phyloP scores from a whole-genome alignment of 345 rosid genomes.

The Lagerstroemia speciosa region DNA sequence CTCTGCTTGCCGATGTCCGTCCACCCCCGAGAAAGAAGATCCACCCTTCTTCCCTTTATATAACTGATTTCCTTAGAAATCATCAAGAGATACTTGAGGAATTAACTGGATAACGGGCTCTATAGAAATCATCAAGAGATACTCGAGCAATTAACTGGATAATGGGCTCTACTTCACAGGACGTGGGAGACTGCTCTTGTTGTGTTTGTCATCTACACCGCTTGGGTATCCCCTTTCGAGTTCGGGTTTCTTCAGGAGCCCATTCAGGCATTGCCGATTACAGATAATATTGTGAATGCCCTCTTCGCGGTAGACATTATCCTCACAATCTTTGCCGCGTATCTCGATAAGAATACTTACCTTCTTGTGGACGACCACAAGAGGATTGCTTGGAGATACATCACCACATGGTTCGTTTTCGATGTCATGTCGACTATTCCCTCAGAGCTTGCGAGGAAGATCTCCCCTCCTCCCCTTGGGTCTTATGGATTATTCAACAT shows the following conservation, averaged over 20 bases:
- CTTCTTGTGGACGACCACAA: constrained; percentile 60
- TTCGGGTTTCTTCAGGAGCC: constrained; percentile 69
- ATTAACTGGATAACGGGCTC: too few species aligned
- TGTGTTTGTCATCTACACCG: constrained; percentile 67
- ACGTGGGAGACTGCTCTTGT: constrained; percentile 69
- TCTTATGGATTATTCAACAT: constrained; percentile 71
- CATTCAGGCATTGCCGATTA: constrained; percentile 40
- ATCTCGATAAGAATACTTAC: constrained; percentile 59
- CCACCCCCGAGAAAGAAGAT: too few species aligned
- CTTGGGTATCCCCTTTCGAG: constrained; percentile 95
- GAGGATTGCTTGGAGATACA: constrained; percentile 69
- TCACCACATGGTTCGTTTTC: constrained; percentile 66
- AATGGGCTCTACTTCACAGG: constrained; percentile 34
- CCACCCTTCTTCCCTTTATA: too few species aligned
- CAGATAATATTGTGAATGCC: constrained; percentile 74
- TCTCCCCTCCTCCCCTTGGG: constrained; percentile 37
- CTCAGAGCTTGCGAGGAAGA: constrained; percentile 54
- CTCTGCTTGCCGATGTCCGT: too few species aligned
- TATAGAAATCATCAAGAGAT: too few species aligned
- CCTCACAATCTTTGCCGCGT: constrained; percentile 80
- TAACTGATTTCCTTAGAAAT: not conserved
- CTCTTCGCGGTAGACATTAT: constrained; percentile 80
- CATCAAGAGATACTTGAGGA: not conserved
- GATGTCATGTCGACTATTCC: constrained; percentile 81
- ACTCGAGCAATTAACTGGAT: not conserved